Evolutionary conservation across 306 rosid species (phyloP).

Genomic region (Alnus glutinosa): DNA sequence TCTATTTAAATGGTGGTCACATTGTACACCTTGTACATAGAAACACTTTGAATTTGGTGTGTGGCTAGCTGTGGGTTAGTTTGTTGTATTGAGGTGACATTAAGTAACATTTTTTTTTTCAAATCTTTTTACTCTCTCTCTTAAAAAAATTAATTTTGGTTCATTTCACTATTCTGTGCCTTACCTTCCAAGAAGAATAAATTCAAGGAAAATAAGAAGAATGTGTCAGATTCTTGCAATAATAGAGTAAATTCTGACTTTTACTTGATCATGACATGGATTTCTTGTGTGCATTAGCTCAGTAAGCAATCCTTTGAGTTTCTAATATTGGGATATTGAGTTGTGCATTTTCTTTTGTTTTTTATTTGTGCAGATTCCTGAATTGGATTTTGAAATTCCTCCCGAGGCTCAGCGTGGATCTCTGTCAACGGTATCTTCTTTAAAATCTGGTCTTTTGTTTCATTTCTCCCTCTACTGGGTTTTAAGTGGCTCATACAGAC

Average conservation of each 20-base stretch:
- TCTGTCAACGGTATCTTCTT: conserved; percentile 74
- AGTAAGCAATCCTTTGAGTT: neutral
- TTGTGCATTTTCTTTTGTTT: conserved; percentile 17
- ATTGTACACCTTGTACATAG: too few species aligned
- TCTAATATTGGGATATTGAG: conserved; percentile 17
- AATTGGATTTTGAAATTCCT: conserved; percentile 92
- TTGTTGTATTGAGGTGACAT: neutral
- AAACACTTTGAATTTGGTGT: neutral
- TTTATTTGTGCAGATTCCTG: conserved; percentile 70
- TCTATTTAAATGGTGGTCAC: too few species aligned
- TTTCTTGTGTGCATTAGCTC: neutral
- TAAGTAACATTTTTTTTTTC: neutral
- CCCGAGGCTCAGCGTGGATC: conserved; percentile 93
- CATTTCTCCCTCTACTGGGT: neutral
- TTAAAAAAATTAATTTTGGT: neutral
- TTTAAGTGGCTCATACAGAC: neutral
- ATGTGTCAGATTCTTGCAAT: neutral
- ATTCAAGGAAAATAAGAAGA: neutral
- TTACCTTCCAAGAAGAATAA: neutral
- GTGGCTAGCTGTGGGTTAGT: neutral
- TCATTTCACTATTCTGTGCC: neutral
- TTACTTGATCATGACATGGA: neutral
- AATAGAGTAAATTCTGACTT: neutral
- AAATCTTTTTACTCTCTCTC: neutral
- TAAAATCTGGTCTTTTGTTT: conserved; percentile 16